Evolutionary conservation across 306 rosid genomes (phyloP), one percentile per base, ranked within the genome.

Genomic region (Lathyrus sativus): DNA sequence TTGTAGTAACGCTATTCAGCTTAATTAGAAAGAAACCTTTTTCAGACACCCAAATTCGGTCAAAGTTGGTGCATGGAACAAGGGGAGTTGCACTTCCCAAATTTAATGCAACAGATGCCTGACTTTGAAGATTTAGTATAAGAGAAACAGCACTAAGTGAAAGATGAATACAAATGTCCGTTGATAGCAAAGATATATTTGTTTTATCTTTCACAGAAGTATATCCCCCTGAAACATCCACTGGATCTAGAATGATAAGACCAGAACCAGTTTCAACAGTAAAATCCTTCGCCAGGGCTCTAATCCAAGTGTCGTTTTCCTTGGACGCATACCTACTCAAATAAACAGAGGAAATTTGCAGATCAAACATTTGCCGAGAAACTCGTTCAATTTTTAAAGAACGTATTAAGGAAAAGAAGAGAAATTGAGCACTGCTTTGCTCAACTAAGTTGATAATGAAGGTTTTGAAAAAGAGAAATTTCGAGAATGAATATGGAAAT

Each of bases 241-340:
- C 95, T 22, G 99, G 99, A 80, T 93, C 90, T 65, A 93, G 89
- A 84, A 93, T 85, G 72, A 81, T 71, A 76, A 90, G 91, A 74
- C 97, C 97, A 84, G 99, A 93, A 78, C 96, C 99, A 79, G 97
- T 88, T 85, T 93, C 99, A 58, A 88, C 78, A 41, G 90, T 82
- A 73, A 93, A 88, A 86, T 93, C 99, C 83, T 93, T 93, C 80
- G 87, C 83, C 76, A 93, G 78, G 66, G 99, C 91, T 79, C 92
- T 87, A 72, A 93, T 85, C 97, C 99, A 93, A 53, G 92, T 85
- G 75, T 93, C 99, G 35, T 82, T 93, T 78, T 85, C 97, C 85
- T 90, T 93, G 43, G 95, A 88, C 72, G 99, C 97, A 75, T 86
- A 93, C 95, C 99, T 93, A 80, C 65, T 44, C 78, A 86, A 65